Base-by-base conservation (phyloP, 1,284 basidiomycete genomes). In the Butyriboletus appendiculatus region DNA sequence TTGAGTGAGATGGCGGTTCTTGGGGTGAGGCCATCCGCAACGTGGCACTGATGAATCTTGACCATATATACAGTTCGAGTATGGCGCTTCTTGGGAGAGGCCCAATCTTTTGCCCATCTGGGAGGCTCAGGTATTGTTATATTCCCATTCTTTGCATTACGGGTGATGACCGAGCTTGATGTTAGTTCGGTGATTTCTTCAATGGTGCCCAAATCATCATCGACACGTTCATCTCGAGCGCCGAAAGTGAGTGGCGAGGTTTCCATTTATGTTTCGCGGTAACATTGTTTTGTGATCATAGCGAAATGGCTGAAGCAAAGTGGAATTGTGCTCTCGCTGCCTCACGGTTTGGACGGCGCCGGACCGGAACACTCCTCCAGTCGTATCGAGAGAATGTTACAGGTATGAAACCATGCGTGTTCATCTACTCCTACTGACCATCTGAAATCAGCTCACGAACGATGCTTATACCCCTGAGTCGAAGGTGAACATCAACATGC, bases 221-320 rank as follows among this genome's bases (percentile, higher is more conserved):
- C 58, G 94, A 96, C 65, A 93, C 90, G 0, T 96, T 92, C 70
- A 79, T 96, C 30, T 80, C 88, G 1, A 93, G 90, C 1, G 80
- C 87, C 15, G 90, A 95, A 73, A 88, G 91, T 91, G 63, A 59
- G 86, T 72, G 14, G 35, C 1, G 14, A 16, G 20, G 8, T 10
- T n/a, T 42, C 9, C 3, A 28, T 30, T 7, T 9, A 35, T 24
- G 30, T 6, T 24, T 7, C 5, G 7, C 16, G 20, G 16, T 50
- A 18, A 54, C 26, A 8, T 26, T 7, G 3, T 5, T 24, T 11
- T 20, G 22, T 24, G n/a, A 46, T 39, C 32, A n/a, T 59, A 94
- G 92, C 91, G 5, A 97, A 97, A 76, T 97, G 94, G 94, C 73
- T 94, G 54, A 94, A 88, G 69, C 92, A 96, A 73, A 95, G 92